Percentiles rank a stretch among this genome's conserved stretches.
phyloP scores from a whole-genome alignment of 208 protist genomes.

The Leishmania guyanensis region DNA sequence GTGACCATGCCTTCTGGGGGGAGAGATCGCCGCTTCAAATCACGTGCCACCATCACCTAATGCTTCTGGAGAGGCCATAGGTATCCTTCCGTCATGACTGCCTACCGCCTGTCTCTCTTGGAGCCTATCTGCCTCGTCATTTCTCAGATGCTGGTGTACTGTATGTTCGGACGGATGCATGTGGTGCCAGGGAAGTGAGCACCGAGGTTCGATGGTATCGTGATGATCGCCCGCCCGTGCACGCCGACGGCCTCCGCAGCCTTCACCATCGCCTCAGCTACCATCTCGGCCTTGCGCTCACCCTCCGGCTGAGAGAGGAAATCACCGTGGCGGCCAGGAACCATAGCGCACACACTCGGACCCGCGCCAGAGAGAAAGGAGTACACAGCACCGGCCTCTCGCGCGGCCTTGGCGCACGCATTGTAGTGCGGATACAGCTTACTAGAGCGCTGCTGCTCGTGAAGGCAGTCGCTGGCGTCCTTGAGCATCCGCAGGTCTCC shows the following conservation, averaged over 20 bases:
- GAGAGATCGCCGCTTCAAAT: not conserved
- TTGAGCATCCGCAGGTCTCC: slow-evolving; percentile 69
- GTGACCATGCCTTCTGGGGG: not conserved
- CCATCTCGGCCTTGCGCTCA: slow-evolving; percentile 60
- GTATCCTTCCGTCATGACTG: not conserved
- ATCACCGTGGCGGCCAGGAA: slow-evolving; percentile 62
- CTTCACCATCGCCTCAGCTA: slow-evolving; percentile 80
- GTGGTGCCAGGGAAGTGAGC: slow-evolving; percentile 66
- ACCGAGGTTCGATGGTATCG: slow-evolving; percentile 73
- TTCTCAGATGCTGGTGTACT: slow-evolving; percentile 31
- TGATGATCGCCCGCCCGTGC: slow-evolving; percentile 74
- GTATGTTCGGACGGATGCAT: slow-evolving; percentile 42
- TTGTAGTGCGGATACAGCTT: slow-evolving; percentile 83
- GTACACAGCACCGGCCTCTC: slow-evolving; percentile 67
- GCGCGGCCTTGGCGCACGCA: slow-evolving; percentile 62
- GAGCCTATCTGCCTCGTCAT: not conserved
- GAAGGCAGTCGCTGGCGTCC: slow-evolving; percentile 77
- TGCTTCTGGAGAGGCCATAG: not conserved
- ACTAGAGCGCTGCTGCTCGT: slow-evolving; percentile 79
- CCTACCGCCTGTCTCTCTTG: not conserved
- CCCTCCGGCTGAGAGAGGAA: slow-evolving; percentile 48
- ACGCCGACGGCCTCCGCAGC: slow-evolving; percentile 63
- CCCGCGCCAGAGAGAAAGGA: slow-evolving; percentile 83
- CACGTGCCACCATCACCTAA: not conserved
- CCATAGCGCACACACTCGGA: slow-evolving; percentile 80